Conservation (phyloP, 306 rosid species). For the Ziziphus jujuba region DNA sequence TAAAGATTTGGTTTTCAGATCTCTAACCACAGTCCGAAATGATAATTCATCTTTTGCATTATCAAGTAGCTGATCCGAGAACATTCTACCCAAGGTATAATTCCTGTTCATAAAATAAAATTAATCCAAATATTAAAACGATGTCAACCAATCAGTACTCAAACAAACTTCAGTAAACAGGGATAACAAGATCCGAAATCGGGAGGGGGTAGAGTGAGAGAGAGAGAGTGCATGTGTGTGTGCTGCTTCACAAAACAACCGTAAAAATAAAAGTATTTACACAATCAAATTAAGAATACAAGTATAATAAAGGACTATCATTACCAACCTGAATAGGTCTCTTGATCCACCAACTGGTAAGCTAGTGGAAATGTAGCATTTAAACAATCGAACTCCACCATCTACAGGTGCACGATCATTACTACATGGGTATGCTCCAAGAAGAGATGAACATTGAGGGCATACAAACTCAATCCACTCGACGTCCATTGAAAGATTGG, state of each 20-base stretch:
- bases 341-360: conserved; percentile 46
- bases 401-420: conserved; percentile 60
- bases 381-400: conserved; percentile 81
- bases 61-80: conserved; percentile 67
- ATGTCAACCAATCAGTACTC: neutral
- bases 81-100: conserved; percentile 76
- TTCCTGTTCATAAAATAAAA: conserved; percentile 45
- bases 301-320: neutral
- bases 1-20: conserved; percentile 60
- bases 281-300: neutral
- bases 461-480: conserved; percentile 75
- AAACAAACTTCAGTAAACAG: conserved; percentile 14
- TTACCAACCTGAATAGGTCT: conserved; percentile 72
- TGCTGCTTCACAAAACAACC: neutral
- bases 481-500: conserved; percentile 69
- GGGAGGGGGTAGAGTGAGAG: neutral
- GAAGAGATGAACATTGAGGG: conserved; percentile 70
- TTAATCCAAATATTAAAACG: neutral
- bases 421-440: conserved; percentile 85
- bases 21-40: conserved; percentile 79
- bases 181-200: neutral
- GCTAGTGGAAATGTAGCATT: conserved; percentile 72
- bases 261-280: neutral
- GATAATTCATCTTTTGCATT: conserved; percentile 75
- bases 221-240: too few relatives aligned